These are phyloP conservation scores for Lachnellula cervina DNA, from an alignment of 2,329 filamentous ascomycete species.

Conservation along the genomic window DNA sequence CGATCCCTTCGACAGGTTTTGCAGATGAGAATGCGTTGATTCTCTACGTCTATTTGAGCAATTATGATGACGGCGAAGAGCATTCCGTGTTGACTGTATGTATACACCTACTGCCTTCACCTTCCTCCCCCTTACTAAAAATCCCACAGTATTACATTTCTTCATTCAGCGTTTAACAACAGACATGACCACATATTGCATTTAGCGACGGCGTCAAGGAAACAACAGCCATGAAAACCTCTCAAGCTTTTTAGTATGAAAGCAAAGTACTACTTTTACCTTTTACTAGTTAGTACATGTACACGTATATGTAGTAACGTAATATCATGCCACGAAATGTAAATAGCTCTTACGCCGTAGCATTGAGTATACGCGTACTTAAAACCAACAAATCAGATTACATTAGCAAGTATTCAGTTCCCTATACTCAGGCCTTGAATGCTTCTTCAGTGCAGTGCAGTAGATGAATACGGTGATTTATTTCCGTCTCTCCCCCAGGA, in stretches of 20 bases:
- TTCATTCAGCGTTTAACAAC: constrained; percentile 43
- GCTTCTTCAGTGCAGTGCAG: too few species aligned
- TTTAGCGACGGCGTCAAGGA: constrained; percentile 20
- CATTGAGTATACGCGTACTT: too few species aligned
- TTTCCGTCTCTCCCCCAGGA: too few species aligned
- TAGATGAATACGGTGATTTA: too few species aligned
- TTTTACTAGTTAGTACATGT: too few species aligned
- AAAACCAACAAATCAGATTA: neutral
- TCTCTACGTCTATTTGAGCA: constrained; percentile 74
- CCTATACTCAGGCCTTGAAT: too few species aligned
- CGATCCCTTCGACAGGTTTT: constrained; percentile 46
- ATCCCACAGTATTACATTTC: constrained; percentile 50
- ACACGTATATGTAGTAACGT: too few species aligned
- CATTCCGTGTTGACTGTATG: constrained; percentile 73
- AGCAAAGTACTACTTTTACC: too few species aligned
- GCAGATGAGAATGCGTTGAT: constrained; percentile 75
- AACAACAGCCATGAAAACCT: neutral
- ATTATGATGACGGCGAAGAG: constrained; percentile 62
- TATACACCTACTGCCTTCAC: constrained; percentile 2
- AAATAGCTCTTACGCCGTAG: too few species aligned
- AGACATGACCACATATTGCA: constrained; percentile 1
- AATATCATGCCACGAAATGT: too few species aligned
- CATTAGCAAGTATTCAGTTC: too few species aligned
- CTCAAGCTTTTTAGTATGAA: too few species aligned
- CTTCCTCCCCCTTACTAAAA: constrained; percentile 8